Base-by-base conservation (phyloP, 305 asterid species). In the Caryopteris hybrid region DNA sequence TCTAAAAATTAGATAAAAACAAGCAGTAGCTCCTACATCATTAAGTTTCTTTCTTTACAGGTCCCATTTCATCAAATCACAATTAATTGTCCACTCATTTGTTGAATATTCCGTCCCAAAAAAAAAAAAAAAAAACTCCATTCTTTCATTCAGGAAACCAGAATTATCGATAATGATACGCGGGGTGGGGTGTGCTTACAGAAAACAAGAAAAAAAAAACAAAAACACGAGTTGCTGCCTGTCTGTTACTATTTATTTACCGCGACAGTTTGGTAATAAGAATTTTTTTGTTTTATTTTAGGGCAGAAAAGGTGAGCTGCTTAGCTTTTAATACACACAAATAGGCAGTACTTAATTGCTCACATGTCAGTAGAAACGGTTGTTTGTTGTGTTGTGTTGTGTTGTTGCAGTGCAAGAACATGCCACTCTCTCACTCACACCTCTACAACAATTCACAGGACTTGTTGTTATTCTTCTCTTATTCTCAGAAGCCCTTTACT, bases 331-430 rank as follows among this genome's bases (percentile, higher is more conserved):
- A 58, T 41, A 14, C 59, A 50, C 76, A 33, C 72, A 48, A 64
- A 63, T 58, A 34, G 34, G 62, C 52, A 52, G 34, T 53, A 38
- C 62, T 72, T 75, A 50, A 58, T 64, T 58, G 52, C 57, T 79
- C 78, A 71, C 76, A 73, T 64, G 79, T 73, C 72, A 56, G 70
- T 54, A 56, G 75, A 78, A 74, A 74, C 78, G 73, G 75, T 72
- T 59, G 81, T 69, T 66, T 66, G 68, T 72, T 62, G 67, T 57
- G 58, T 56, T 74, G 60, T 63, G 62, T 14, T 8, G 58, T 36
- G 55, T 70, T 50, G 18, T n/a, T 70, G 62, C 60, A 57, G 45
- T 29, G 83, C 34, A 61, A 66, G 76, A 79, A 71, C 80, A 65
- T 76, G 76, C 73, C 73, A 75, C 41, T 69, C 61, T 69, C 72